Conservation (phyloP, 1,284 basidiomycete genomes). For the Sanghuangporus weigelae region DNA sequence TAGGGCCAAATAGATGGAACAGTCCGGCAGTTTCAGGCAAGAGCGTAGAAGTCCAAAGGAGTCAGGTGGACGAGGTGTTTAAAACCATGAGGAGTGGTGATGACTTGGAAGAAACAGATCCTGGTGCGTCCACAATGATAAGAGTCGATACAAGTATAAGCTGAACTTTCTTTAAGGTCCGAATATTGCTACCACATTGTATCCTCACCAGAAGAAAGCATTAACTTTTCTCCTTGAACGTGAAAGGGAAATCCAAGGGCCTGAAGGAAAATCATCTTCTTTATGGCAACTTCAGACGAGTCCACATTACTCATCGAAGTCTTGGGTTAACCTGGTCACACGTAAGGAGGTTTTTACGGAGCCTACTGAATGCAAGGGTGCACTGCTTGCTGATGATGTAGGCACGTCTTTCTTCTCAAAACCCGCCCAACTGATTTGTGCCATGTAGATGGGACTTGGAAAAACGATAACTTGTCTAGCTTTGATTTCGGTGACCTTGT, state of each 20-base stretch:
- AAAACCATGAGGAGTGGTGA: slow-evolving; percentile 83
- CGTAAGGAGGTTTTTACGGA: slow-evolving; percentile 64
- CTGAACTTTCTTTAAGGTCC: slow-evolving; percentile 39
- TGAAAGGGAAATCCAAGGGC: slow-evolving; percentile 64
- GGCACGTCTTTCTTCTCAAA: slow-evolving; percentile 27
- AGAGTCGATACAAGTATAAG: neutral
- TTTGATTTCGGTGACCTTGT: slow-evolving; percentile 82
- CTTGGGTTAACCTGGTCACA: slow-evolving; percentile 86
- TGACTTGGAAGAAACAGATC: slow-evolving; percentile 81
- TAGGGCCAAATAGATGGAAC: slow-evolving; percentile 48
- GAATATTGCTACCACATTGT: slow-evolving; percentile 86
- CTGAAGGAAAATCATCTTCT: slow-evolving; percentile 57
- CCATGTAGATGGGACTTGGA: slow-evolving; percentile 87
- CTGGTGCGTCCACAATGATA: slow-evolving; percentile 52
- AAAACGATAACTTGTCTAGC: slow-evolving; percentile 96
- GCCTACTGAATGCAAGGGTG: slow-evolving; percentile 79
- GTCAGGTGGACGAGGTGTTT: slow-evolving; percentile 93
- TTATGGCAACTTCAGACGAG: slow-evolving; percentile 70
- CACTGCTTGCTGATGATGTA: slow-evolving; percentile 93
- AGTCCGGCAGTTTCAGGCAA: slow-evolving; percentile 60
- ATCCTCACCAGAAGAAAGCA: slow-evolving; percentile 98
- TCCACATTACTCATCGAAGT: slow-evolving; percentile 39
- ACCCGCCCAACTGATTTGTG: neutral
- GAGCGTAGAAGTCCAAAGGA: slow-evolving; percentile 87
- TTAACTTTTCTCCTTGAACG: slow-evolving; percentile 94